phyloP scores from a whole-genome alignment of 2,329 filamentous ascomycete species.

The Aureobasidium sp. region DNA sequence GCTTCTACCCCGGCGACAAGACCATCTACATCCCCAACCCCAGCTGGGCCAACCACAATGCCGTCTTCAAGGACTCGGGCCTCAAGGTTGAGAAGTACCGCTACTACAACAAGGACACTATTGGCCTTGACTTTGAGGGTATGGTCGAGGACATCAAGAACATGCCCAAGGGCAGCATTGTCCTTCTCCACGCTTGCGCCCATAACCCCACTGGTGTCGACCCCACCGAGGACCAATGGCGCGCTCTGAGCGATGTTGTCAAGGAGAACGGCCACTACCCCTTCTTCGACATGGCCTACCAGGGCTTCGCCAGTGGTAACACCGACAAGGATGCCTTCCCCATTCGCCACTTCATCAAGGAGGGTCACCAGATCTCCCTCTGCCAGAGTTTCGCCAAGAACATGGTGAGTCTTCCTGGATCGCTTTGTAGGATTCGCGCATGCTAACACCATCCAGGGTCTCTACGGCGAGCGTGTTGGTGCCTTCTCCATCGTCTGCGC shows the following conservation, averaged over 20 bases:
- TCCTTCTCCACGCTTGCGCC: constrained; percentile 93
- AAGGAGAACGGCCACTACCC: constrained; percentile 83
- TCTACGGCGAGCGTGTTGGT: constrained; percentile 96
- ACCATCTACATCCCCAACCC: constrained; percentile 94
- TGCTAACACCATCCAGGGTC: constrained; percentile 52
- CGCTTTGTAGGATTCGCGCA: not conserved
- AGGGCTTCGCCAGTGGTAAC: constrained; percentile 91
- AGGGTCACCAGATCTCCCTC: constrained; percentile 83
- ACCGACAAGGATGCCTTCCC: constrained; percentile 91
- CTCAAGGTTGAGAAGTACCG: constrained; percentile 90
- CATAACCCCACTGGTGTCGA: constrained; percentile 98
- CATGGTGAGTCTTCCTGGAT: constrained; percentile 57
- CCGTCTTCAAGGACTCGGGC: constrained; percentile 89
- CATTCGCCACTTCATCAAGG: constrained; percentile 82
- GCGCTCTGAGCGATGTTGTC: constrained; percentile 77
- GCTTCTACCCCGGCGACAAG: constrained; percentile 87
- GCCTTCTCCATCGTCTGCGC: constrained; percentile 89
- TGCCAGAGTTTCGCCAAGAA: constrained; percentile 98
- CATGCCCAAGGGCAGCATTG: constrained; percentile 77
- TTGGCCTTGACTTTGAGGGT: constrained; percentile 94
- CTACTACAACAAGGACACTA: constrained; percentile 99
- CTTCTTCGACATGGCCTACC: constrained; percentile 99
- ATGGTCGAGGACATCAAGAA: constrained; percentile 84
- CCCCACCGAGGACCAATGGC: constrained; percentile 87
- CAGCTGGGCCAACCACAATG: constrained; percentile 97